Conservation (phyloP, 495 filamentous ascomycete species). For the Talaromyces ruber region DNA sequence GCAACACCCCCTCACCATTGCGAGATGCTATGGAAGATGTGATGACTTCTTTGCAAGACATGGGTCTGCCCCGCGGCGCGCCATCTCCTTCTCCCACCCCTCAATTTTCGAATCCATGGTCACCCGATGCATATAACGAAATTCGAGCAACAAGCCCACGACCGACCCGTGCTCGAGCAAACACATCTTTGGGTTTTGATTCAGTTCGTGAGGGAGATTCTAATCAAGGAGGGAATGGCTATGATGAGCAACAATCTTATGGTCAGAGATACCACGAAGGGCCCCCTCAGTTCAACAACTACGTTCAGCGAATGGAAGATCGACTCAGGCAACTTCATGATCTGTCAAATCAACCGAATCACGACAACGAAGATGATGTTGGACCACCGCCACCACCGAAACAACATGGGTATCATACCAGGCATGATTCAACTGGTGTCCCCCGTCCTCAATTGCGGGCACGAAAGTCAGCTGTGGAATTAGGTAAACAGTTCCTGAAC, state of each 20-base stretch:
- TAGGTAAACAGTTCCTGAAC: conserved; percentile 59
- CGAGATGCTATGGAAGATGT: conserved; percentile 96
- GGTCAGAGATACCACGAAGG: conserved; percentile 43
- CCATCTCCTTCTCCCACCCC: conserved; percentile 43
- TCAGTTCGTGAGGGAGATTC: conserved; percentile 46
- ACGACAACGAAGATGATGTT: conserved; percentile 35
- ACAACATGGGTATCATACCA: conserved; percentile 38
- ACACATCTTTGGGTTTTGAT: conserved; percentile 65
- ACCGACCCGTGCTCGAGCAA: conserved; percentile 40
- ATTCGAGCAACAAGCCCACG: conserved; percentile 28
- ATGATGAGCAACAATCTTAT: conserved; percentile 27
- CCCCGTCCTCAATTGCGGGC: conserved; percentile 36
- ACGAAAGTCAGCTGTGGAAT: conserved; percentile 78
- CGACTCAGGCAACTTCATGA: conserved; percentile 65
- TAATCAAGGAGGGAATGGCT: conserved; percentile 40
- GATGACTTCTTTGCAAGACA: conserved; percentile 89
- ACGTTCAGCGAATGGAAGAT: conserved; percentile 83
- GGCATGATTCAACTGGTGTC: conserved; percentile 37
- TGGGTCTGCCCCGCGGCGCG: conserved; percentile 55
- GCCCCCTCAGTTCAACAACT: conserved; percentile 68
- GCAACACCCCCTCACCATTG: conserved; percentile 83
- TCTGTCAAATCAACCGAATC: conserved; percentile 31
- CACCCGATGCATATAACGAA: conserved; percentile 77
- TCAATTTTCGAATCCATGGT: conserved; percentile 70
- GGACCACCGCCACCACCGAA: conserved; percentile 55